phyloP scores from a whole-genome alignment of 208 protist genomes.

The Herpetomonas samuelpessoai region DNA sequence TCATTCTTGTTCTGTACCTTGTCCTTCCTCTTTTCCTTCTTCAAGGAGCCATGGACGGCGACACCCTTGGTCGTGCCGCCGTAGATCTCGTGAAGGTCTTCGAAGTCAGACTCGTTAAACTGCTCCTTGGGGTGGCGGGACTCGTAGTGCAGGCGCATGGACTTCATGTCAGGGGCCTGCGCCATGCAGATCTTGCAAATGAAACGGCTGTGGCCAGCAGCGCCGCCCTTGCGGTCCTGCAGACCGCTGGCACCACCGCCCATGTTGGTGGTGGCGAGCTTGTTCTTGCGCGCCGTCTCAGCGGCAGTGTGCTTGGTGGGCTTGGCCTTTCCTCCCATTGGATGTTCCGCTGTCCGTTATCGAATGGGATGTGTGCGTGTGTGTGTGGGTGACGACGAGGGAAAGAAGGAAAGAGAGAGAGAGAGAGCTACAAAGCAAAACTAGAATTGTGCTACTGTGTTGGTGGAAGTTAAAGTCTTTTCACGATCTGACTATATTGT shows the following conservation, averaged over 20 bases:
- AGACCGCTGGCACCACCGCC: constrained; percentile 56
- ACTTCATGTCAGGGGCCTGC: constrained; percentile 62
- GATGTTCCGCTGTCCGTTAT: background rate
- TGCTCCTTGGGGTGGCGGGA: constrained; percentile 44
- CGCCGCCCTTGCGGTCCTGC: constrained; percentile 59
- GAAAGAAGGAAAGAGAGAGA: constrained; percentile 2
- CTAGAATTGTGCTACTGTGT: too few species aligned
- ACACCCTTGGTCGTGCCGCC: constrained; percentile 72
- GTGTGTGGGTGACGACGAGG: background rate
- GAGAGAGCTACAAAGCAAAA: background rate
- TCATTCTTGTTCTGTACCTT: constrained; percentile 9
- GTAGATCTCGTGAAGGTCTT: constrained; percentile 58
- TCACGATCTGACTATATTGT: background rate
- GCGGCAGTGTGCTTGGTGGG: constrained; percentile 74
- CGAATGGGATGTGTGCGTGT: too few species aligned
- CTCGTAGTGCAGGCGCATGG: constrained; percentile 65
- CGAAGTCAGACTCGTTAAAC: constrained; percentile 55
- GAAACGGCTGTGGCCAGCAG: constrained; percentile 49
- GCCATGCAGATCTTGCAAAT: constrained; percentile 64
- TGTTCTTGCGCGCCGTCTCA: constrained; percentile 65
- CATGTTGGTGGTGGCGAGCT: constrained; percentile 68
- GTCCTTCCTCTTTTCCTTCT: constrained; percentile 41
- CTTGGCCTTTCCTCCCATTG: constrained; percentile 79
- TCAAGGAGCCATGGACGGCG: constrained; percentile 60
- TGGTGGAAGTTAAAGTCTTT: constrained; percentile 1